Conservation (phyloP, 2,329 filamentous ascomycete species). For the Sporothrix luriei region DNA sequence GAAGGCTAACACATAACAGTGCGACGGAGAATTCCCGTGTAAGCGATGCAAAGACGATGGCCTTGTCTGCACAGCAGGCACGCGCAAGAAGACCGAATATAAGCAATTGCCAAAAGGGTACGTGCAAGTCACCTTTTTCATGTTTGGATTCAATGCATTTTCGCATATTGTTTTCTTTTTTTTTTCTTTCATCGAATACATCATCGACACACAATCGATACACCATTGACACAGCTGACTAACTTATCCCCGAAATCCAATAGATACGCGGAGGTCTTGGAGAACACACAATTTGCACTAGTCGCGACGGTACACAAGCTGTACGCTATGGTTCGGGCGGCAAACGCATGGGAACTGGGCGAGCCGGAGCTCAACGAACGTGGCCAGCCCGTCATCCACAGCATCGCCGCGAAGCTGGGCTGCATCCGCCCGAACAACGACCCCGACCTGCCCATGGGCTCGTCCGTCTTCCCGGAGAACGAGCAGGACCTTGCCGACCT, state of each 20-base stretch:
- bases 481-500: slow-evolving; percentile 61
- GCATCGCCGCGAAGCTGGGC: slow-evolving; percentile 65
- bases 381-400: slow-evolving; percentile 65
- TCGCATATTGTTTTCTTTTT: not conserved
- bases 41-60: slow-evolving; percentile 68
- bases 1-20: slow-evolving; percentile 45
- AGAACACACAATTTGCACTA: slow-evolving; percentile 66
- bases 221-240: slow-evolving; percentile 11
- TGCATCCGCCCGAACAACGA: slow-evolving; percentile 66
- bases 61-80: slow-evolving; percentile 64
- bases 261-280: slow-evolving; percentile 66
- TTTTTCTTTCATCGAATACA: not conserved
- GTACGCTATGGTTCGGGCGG: slow-evolving; percentile 63
- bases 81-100: slow-evolving; percentile 68
- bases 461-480: slow-evolving; percentile 64
- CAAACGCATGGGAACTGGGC: slow-evolving; percentile 62
- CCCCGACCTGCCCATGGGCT: slow-evolving; percentile 57
- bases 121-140: slow-evolving; percentile 38
- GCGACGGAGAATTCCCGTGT: slow-evolving; percentile 67
- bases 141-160: not conserved
- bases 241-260: slow-evolving; percentile 38
- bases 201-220: not conserved
- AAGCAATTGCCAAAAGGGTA: slow-evolving; percentile 67
- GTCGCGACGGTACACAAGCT: slow-evolving; percentile 67
- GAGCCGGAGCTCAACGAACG: slow-evolving; percentile 66